Base-by-base conservation (phyloP, 371 early-diverging fungal genomes). In the Paraphysoderma sedebokerense region DNA sequence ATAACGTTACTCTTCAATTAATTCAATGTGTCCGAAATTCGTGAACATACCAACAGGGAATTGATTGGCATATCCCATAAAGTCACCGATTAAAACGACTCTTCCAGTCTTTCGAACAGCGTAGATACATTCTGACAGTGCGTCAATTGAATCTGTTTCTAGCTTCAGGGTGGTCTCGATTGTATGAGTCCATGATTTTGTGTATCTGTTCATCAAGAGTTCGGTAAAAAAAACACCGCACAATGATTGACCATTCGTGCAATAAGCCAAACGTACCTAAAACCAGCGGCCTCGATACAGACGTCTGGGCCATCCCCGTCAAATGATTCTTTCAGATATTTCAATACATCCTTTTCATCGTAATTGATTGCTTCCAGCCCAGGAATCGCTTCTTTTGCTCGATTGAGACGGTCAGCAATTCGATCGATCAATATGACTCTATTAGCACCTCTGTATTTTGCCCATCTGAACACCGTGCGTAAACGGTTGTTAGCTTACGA, bases 101-200 rank as follows among this genome's bases (percentile, higher is more conserved):
- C 57, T 68, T 9, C 74, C 75, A 49, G 63, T 66, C 57, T 72
- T 74, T 36, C 49, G 47, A 30, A 62, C 54, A 1, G 56, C 44
- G 19, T 62, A 57, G 26, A 77, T 53, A 54, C 53, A 56, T 47
- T 77, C 77, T 33, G 68, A 67, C 9, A 75, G 42, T n/a, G 61
- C 55, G 37, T 79, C 77, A 45, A 53, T 51, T n/a, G 70, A 57
- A 50, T 77, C 76, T 11, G 76, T 75, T 53, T 77, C 75, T 32
- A 70, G 37, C 4, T 68, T 68, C 9, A 74, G 41, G 23, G 67
- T 64, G 17, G 63, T 60, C 48, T 73, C 65, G 9, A 69, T 31
- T 50, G 59, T 66, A 49, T 75, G 75, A n/a, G 59, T 7, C 11
- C n/a, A 0, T 56, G 34, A 56, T 67, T 75, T 37, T 13, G 72